Base-by-base conservation (phyloP, 495 filamentous ascomycete species). In the Penicillium tannophilum region DNA sequence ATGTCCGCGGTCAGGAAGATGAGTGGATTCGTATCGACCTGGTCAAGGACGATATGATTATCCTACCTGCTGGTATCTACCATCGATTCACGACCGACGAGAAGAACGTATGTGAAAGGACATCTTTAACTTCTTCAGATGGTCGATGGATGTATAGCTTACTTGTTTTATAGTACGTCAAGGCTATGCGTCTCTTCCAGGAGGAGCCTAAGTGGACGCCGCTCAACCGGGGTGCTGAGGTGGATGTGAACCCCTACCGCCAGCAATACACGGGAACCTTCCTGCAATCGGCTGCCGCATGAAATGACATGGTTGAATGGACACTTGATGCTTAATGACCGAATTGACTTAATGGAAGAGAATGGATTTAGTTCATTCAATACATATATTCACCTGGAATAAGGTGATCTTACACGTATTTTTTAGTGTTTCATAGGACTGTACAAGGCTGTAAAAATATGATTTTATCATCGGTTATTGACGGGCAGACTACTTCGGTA, bases 161-260 rank as follows among this genome's bases (percentile, higher is more conserved):
- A 71, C 57, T 35, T 44, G 46, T 5, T 42, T 39, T 63, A 45
- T 55, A 98, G 93, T 97, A 93, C 69, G 89, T 97, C 67, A 90
- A 93, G 70, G 94, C 95, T 23, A 93, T 98, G 90, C 85, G 94
- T 41, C 83, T 98, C 52, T 98, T 98, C 85, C 93, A 97, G 80
- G 94, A 98, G 56, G 92, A 98, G 79, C 95, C 94, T 42, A 96
- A 97, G 77, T 98, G 94, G 94, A 98, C 93, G 56, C 91, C 94
- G 16, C 73, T 98, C 65, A 96, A 96, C 74, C 84, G 95, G 44
- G 84, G 83, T 1, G 79, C 75, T 11, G 91, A 95, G 42, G 79
- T 96, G 56, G 91, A 96, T 73, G 72, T 66, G 54, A 98, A 97
- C 72, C 74, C 76, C 33, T 88, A 87, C 66, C 86, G 94, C 17